Base-by-base conservation (phyloP, 192 early-diverging fungal genomes). In the Lunasporangiospora selenospora region DNA sequence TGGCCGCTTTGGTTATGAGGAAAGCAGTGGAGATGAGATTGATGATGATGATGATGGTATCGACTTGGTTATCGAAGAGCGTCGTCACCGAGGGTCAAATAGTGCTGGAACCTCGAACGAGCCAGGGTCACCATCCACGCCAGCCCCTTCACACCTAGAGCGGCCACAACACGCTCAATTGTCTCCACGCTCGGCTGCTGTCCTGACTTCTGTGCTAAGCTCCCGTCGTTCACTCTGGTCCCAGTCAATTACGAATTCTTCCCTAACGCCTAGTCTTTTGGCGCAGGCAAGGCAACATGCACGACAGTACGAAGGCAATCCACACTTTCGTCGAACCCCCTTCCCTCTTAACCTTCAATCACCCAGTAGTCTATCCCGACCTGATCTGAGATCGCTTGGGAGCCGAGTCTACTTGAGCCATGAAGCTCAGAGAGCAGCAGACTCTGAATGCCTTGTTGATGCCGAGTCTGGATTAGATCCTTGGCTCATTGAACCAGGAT, bases 91-190 rank as follows among this genome's bases (percentile, higher is more conserved):
- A 32, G 26, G 39, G 16, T 3, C 58, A 16, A 13, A 23, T n/a
- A n/a, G n/a, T n/a, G n/a, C n/a, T 37, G 30, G 36, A 10, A 27
- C 30, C 32, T 39, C 63, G 2, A 51, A 51, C 38, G 45, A 44
- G 9, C 27, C 49, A 12, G 53, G 59, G 3, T 15, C 43, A 6
- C 54, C 53, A 11, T 33, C 54, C 6, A 42, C 69, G 9, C 47
- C 55, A 10, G 57, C 54, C 4, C 34, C 44, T 0, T 57, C 58
- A 0, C 19, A 34, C 16, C 10, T 71, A 6, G 67, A 71, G 29
- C 67, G 41, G 19, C 67, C 67, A 15, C 67, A 38, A 27, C 58
- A 71, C 32, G 67, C 67, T 23, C 58, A 47, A 11, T 49, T 71
- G 10, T 71, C 67, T 6, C 67, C 67, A 2, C 58, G 47, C 12